Conservation (phyloP, 2,329 filamentous ascomycete genomes). For the Xylaria sp. region DNA sequence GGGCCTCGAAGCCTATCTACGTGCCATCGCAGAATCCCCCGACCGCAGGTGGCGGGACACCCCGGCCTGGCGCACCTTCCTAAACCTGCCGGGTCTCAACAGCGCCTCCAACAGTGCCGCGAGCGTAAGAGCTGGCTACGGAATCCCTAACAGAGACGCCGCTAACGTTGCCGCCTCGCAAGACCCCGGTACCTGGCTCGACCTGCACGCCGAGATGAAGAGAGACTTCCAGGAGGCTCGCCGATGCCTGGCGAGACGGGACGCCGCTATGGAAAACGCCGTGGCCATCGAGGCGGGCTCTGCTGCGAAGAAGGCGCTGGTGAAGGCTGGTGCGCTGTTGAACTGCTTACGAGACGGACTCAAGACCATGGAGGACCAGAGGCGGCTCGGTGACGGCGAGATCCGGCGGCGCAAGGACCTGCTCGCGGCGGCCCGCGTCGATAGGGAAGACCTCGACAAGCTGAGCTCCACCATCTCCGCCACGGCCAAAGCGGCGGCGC, state of each 20-base stretch:
- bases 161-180: constrained; percentile 52
- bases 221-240: constrained; percentile 70
- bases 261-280: constrained; percentile 59
- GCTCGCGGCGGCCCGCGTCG: constrained; percentile 70
- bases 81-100: constrained; percentile 66
- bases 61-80: constrained; percentile 72
- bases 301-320: constrained; percentile 75
- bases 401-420: constrained; percentile 73
- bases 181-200: constrained; percentile 75
- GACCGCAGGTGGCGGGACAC: constrained; percentile 79
- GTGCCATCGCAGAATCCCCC: constrained; percentile 72
- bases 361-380: constrained; percentile 58
- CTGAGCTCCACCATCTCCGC: constrained; percentile 62
- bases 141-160: constrained; percentile 41
- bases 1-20: constrained; percentile 73
- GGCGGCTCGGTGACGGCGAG: constrained; percentile 74
- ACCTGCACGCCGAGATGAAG: constrained; percentile 77
- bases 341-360: constrained; percentile 70
- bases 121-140: constrained; percentile 51
- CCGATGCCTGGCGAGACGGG: constrained; percentile 69
- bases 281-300: constrained; percentile 67
- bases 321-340: constrained; percentile 70
- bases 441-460: constrained; percentile 77
- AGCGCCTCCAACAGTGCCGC: constrained; percentile 56
- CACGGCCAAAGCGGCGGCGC: constrained; percentile 50